phyloP scores from a whole-genome alignment of 164 flowering plant genomes.

The Magnolia officinalis region DNA sequence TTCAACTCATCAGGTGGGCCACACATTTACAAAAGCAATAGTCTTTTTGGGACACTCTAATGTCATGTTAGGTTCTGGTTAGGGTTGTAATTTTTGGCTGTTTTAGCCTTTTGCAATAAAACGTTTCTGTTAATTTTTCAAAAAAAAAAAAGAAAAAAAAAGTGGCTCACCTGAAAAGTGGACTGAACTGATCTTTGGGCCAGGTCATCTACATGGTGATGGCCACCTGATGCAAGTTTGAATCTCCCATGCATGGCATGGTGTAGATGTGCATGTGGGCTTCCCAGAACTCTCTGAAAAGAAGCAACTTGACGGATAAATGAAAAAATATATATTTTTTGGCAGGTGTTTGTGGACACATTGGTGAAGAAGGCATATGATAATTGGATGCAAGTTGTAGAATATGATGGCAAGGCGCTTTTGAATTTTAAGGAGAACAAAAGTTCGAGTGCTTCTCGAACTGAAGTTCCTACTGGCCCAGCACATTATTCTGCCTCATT shows the following conservation, averaged over 20 bases:
- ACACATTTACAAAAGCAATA: too few relatives aligned
- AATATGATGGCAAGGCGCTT: conserved; percentile 85
- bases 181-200: too few relatives aligned
- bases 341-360: conserved; percentile 77
- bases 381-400: conserved; percentile 89
- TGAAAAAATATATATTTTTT: neutral
- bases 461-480: conserved; percentile 27
- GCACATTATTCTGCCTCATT: conserved; percentile 40
- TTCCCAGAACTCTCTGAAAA: neutral
- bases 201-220: too few relatives aligned
- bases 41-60: too few relatives aligned
- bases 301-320: neutral
- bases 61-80: too few relatives aligned
- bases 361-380: conserved; percentile 96
- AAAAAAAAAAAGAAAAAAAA: too few relatives aligned
- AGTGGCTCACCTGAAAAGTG: too few relatives aligned
- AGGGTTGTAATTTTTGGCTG: too few relatives aligned
- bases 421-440: conserved; percentile 42
- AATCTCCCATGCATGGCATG: neutral
- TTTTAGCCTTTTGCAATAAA: too few relatives aligned
- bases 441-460: conserved; percentile 28
- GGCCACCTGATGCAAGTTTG: neutral
- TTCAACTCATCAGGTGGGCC: too few relatives aligned
- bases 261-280: neutral
- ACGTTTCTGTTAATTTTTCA: too few relatives aligned